Base-by-base conservation (phyloP, 2,329 filamentous ascomycete species). In the Pyrenophora teres region DNA sequence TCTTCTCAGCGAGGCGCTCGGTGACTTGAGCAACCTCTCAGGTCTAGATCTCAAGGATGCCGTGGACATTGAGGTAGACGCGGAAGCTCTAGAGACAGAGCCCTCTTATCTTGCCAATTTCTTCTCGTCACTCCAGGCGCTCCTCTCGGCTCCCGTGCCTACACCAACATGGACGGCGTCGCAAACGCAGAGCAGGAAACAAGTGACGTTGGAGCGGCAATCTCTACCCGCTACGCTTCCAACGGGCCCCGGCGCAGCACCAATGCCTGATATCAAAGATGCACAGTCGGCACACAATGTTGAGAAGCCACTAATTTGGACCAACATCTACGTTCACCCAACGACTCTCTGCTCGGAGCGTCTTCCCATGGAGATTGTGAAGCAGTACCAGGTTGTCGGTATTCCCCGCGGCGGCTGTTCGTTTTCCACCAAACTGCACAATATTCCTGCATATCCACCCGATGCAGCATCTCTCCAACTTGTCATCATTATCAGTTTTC, bases 361-460 rank as follows among this genome's bases (percentile, higher is more conserved):
- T 53, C 73, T 90, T 46, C 72, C 83, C 10, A 62, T 78, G 2
- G 71, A 77, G 6, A 72, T 86, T 3, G 79, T 78, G 0, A 78
- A 77, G 35, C 75, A 71, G 1, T 75, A 96, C 74, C 87, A 96
- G 44, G 79, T 97, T 53, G 86, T 99, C 52, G 83, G 96, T 42
- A 80, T 97, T 63, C 86, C 84, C 23, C 86, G 94, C 5, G 93
- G 94, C 33, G 86, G 85, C 1, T 99, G 94, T 76, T 88, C 83
- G 19, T 97, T 97, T 73, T 87, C 84, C 31, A 77, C 87, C 23
- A 99, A 99, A 72, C 77, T 97, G 0, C 80, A 82, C 44, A 92
- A 90, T 59, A 92, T 97, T n/a, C 92, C 93, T 0, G 83, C 84
- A 8, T 93, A 87, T 69, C 80, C 85, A 1, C 86, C 89, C 0